A percentile compares a stretch with the other conserved stretches of the same genome.
Conservation (phyloP, 371 early-diverging fungal genomes). For the Fennellomyces sp. region DNA sequence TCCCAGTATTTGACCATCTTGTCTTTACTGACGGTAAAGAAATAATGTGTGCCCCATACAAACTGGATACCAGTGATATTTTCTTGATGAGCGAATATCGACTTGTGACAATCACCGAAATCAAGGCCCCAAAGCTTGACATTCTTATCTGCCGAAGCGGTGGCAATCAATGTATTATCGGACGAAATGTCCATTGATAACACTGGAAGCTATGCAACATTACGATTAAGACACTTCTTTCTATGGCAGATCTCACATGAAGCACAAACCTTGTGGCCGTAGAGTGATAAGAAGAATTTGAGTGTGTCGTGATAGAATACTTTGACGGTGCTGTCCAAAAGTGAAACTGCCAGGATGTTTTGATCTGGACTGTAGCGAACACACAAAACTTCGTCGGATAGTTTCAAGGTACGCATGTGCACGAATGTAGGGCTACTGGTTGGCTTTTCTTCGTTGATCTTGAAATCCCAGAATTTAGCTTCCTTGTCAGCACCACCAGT, state of each 20-base stretch:
- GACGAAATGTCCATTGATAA: conserved; percentile 95
- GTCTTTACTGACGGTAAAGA: conserved; percentile 91
- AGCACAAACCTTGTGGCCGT: conserved; percentile 83
- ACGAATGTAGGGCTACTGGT: conserved; percentile 55
- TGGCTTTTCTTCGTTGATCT: conserved; percentile 37
- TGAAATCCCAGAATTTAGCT: conserved; percentile 97
- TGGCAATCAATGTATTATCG: conserved; percentile 86
- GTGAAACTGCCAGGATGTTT: conserved; percentile 85
- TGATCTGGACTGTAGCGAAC: conserved; percentile 86
- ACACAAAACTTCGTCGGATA: conserved; percentile 92
- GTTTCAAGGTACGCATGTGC: conserved; percentile 88
- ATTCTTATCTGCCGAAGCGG: conserved; percentile 94
- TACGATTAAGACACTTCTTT: neutral
- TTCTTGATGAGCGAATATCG: conserved; percentile 93
- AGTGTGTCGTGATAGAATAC: conserved; percentile 95
- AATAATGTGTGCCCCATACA: conserved; percentile 93
- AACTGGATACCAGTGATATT: conserved; percentile 86
- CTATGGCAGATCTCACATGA: neutral
- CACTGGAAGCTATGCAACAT: conserved; percentile 73
- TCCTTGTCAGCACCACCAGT: conserved; percentile 94
- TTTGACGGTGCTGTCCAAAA: conserved; percentile 94
- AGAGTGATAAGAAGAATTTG: conserved; percentile 93
- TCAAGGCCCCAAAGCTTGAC: conserved; percentile 98
- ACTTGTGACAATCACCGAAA: conserved; percentile 98
- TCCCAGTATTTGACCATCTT: conserved; percentile 95